These are phyloP conservation scores for Trichosanthes truncata DNA, from an alignment of 306 rosid genomes.

Conservation along the genomic window DNA sequence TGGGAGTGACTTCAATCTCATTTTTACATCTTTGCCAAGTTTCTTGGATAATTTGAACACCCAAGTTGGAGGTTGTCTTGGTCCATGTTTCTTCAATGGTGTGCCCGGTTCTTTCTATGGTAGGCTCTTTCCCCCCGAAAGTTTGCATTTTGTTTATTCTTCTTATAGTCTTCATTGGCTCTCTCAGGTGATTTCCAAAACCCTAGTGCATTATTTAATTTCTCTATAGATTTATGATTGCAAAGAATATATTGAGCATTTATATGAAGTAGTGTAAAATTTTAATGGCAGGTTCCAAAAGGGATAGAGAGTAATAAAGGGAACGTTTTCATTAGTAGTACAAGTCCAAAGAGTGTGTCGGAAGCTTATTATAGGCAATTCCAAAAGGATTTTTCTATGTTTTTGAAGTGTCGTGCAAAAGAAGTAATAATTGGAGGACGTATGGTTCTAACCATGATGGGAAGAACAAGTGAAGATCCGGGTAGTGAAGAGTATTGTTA, in stretches of 20 bases:
- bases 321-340: not conserved
- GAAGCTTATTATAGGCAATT: not conserved
- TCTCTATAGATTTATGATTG: too few species aligned
- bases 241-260: too few species aligned
- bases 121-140: not conserved
- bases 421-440: not conserved
- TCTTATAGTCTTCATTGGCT: not conserved
- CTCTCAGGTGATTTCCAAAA: not conserved
- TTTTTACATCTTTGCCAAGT: not conserved
- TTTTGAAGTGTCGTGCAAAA: not conserved
- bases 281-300: not conserved
- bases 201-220: too few species aligned
- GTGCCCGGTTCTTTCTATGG: not conserved
- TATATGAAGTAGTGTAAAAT: not conserved
- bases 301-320: not conserved
- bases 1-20: not conserved
- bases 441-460: not conserved
- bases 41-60: not conserved
- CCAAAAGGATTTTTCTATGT: not conserved
- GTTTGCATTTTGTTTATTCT: not conserved
- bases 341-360: not conserved
- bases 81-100: not conserved
- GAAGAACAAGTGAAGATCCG: constrained; percentile 10
- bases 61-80: too few species aligned
- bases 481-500: too few species aligned